Percentiles rank a stretch among this genome's conserved stretches.
phyloP scores from a whole-genome alignment of 345 rosid genomes.

The Corymbia maculata region DNA sequence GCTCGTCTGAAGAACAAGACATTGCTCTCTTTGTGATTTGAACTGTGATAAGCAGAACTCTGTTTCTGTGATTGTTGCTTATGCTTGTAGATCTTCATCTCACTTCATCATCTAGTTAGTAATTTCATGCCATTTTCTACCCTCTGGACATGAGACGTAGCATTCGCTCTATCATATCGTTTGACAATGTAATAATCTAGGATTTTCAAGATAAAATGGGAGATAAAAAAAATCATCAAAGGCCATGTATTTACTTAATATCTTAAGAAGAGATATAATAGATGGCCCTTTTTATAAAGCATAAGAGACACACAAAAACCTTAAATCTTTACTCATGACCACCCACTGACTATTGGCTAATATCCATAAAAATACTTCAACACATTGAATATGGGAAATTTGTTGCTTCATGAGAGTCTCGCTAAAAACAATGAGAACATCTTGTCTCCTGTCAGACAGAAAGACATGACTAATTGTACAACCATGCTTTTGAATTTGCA shows the following conservation, averaged over 20 bases:
- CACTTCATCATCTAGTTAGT: neutral
- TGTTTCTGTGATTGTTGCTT: neutral
- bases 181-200: neutral
- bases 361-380: neutral
- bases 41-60: neutral
- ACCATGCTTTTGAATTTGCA: neutral
- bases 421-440: neutral
- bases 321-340: neutral
- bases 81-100: neutral
- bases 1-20: neutral
- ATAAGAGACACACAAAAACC: neutral
- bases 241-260: too few relatives aligned
- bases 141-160: neutral
- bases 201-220: too few relatives aligned
- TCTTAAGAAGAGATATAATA: too few relatives aligned
- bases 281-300: neutral
- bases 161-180: neutral
- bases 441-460: neutral
- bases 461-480: neutral
- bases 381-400: neutral
- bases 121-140: neutral
- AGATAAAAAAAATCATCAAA: too few relatives aligned
- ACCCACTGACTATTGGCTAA: neutral
- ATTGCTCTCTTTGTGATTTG: neutral
- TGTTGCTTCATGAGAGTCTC: neutral